phyloP scores from a whole-genome alignment of 306 rosid species.

The Potentilla sterilis region DNA sequence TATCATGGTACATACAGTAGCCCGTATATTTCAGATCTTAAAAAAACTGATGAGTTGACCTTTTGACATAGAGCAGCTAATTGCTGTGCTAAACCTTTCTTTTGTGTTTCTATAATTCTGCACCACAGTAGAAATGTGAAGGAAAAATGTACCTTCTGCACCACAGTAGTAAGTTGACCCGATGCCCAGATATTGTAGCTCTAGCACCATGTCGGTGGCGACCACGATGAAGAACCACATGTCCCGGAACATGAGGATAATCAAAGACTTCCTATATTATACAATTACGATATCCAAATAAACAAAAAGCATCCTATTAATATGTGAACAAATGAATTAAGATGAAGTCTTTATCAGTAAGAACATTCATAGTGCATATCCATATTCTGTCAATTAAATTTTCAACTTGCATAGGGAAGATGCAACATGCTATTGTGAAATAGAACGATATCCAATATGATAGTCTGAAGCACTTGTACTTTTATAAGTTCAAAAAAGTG shows the following conservation, averaged over 20 bases:
- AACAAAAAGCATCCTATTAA: background rate
- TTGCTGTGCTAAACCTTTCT: background rate
- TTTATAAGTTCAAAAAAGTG: background rate
- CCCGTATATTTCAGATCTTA: background rate
- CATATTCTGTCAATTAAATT: background rate
- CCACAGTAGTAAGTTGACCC: constrained; percentile 82
- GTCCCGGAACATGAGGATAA: constrained; percentile 73
- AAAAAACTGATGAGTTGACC: background rate
- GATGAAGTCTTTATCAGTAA: background rate
- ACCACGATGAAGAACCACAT: constrained; percentile 86
- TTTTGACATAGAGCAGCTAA: constrained; percentile 5
- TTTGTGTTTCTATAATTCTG: too few relatives aligned
- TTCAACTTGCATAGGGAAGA: background rate
- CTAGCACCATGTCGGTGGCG: constrained; percentile 92
- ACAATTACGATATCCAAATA: background rate
- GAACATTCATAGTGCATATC: background rate
- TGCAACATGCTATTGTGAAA: background rate
- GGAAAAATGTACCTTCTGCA: constrained; percentile 74
- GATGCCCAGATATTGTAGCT: constrained; percentile 75
- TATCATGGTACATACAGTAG: background rate
- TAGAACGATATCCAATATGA: background rate
- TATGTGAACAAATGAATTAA: background rate
- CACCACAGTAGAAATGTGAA: background rate
- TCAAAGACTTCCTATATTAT: constrained; percentile 66
- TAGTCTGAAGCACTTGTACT: background rate